A percentile compares a stretch with the other conserved stretches of the same genome.
phyloP scores from a whole-genome alignment of 176 grass and related monocot species.

The Aegilops tauschii region DNA sequence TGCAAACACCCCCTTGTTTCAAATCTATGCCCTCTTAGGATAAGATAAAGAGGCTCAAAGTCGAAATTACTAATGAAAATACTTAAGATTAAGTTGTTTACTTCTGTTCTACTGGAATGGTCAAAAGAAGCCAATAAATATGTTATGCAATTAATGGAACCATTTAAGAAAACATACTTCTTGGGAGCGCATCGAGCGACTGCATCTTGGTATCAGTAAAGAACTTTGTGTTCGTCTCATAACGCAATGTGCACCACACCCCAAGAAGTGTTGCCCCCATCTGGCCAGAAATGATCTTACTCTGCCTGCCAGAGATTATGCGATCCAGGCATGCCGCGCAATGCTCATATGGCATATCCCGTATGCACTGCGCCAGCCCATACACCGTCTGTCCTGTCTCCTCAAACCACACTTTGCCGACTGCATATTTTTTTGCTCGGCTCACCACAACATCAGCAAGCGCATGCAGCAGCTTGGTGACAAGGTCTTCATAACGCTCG shows the following conservation, averaged over 20 bases:
- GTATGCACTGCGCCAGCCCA: conserved; percentile 40
- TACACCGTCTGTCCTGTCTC: conserved; percentile 27
- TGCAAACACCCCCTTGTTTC: background rate
- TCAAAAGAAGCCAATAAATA: background rate
- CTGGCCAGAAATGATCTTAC: background rate
- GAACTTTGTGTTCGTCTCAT: conserved; percentile 28
- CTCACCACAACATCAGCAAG: conserved; percentile 21
- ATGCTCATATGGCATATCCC: conserved; percentile 8
- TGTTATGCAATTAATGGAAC: background rate
- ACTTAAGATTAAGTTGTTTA: no score
- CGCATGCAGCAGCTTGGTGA: conserved; percentile 5
- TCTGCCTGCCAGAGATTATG: background rate
- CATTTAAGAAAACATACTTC: conserved; percentile 17
- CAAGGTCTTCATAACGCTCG: conserved; percentile 15
- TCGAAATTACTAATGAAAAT: no score
- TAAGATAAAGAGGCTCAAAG: background rate
- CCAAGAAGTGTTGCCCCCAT: conserved; percentile 19
- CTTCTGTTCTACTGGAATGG: background rate
- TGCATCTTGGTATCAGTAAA: background rate
- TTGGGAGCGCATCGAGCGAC: background rate
- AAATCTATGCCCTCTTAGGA: background rate
- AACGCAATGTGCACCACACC: conserved; percentile 27
- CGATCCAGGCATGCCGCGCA: conserved; percentile 3
- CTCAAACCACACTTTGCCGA: conserved; percentile 14
- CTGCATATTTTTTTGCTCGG: conserved; percentile 29